Evolutionary conservation across 2,329 filamentous ascomycete species (phyloP).

Genomic region (Phaeosphaeriaceae sp.): DNA sequence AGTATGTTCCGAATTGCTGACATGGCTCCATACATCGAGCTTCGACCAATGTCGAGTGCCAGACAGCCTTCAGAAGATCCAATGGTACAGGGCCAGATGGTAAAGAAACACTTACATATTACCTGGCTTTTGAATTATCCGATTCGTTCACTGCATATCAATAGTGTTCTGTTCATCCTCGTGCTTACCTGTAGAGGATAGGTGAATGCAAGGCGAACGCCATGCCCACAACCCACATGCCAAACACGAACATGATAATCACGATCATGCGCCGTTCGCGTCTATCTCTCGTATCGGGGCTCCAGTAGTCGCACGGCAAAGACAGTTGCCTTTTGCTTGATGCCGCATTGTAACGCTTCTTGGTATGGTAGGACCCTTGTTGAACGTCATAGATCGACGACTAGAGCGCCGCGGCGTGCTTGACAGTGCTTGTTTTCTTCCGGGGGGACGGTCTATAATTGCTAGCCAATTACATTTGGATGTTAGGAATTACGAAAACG

Average conservation of each 20-base stretch:
- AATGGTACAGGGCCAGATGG: not conserved
- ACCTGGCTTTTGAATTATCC: not conserved
- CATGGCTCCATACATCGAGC: not conserved
- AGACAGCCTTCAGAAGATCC: not conserved
- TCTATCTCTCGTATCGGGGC: not conserved
- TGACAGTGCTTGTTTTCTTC: conserved; percentile 1
- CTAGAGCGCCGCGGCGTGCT: not conserved
- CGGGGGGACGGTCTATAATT: not conserved
- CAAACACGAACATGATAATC: not conserved
- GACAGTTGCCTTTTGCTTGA: not conserved
- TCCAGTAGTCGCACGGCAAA: not conserved
- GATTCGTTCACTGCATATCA: not conserved
- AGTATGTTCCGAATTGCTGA: not conserved
- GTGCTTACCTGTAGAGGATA: not conserved
- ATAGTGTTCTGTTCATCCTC: not conserved
- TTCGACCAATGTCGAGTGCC: not conserved
- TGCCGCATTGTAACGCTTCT: not conserved
- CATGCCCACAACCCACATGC: not conserved
- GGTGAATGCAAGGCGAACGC: not conserved
- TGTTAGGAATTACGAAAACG: not conserved
- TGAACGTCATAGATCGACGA: not conserved
- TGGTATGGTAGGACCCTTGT: not conserved
- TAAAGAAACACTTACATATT: not conserved
- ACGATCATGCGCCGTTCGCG: not conserved
- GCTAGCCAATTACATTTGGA: not conserved